phyloP scores from a whole-genome alignment of 192 early-diverging fungal species.

The Lobosporangium transversale region DNA sequence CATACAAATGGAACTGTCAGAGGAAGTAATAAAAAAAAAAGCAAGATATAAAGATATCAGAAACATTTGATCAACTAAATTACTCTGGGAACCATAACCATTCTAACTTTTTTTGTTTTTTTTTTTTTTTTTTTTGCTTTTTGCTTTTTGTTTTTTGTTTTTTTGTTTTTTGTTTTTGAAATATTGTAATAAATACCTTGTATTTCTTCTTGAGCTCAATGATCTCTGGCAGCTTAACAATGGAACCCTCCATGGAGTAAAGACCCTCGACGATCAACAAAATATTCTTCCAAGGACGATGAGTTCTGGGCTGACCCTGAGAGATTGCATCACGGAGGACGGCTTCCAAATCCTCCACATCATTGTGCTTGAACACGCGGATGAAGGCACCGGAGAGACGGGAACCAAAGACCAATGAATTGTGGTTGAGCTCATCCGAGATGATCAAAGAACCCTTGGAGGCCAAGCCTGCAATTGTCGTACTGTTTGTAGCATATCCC shows the following conservation, averaged over 20 bases:
- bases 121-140: too few species aligned
- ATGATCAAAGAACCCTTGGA: slow-evolving; percentile 90
- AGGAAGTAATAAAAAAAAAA: not conserved
- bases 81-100: too few species aligned
- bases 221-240: slow-evolving; percentile 88
- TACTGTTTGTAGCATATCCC: slow-evolving; percentile 98
- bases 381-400: slow-evolving; percentile 90
- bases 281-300: slow-evolving; percentile 99
- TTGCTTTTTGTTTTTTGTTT: too few species aligned
- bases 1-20: slow-evolving; percentile 86
- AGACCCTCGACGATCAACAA: slow-evolving; percentile 95
- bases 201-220: slow-evolving; percentile 90
- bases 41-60: not conserved
- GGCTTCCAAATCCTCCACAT: slow-evolving; percentile 78
- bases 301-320: slow-evolving; percentile 96
- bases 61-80: too few species aligned
- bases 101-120: too few species aligned
- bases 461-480: slow-evolving; percentile 90
- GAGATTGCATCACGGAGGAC: slow-evolving; percentile 88
- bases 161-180: too few species aligned
- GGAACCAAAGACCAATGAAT: slow-evolving; percentile 93
- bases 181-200: slow-evolving; percentile 64
- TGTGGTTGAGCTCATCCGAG: slow-evolving; percentile 96
- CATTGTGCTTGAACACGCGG: slow-evolving; percentile 95
- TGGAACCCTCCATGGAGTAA: slow-evolving; percentile 98